These are phyloP conservation scores for Phanerochaete carnosa DNA, from an alignment of 768 basidiomycete genomes.

Conservation along the genomic window DNA sequence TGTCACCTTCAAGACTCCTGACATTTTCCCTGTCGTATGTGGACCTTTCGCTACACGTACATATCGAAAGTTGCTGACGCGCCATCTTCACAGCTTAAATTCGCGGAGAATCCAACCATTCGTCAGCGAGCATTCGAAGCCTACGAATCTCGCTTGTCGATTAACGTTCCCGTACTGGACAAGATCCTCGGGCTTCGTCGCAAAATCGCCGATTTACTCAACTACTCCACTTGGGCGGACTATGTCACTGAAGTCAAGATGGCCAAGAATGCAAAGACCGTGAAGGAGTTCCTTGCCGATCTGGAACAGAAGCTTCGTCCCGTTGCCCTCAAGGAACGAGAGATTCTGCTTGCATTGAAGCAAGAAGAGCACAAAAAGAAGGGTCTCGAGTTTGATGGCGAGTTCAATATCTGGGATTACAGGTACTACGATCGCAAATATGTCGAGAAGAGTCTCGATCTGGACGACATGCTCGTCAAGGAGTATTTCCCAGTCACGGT, in stretches of 20 bases:
- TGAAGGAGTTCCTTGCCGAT: slow-evolving; percentile 79
- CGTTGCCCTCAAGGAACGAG: slow-evolving; percentile 64
- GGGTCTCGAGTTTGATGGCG: slow-evolving; percentile 61
- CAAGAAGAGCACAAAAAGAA: slow-evolving; percentile 63
- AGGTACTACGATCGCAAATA: slow-evolving; percentile 67
- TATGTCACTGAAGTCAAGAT: slow-evolving; percentile 84
- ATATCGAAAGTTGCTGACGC: neutral
- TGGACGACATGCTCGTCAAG: slow-evolving; percentile 79
- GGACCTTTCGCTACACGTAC: neutral
- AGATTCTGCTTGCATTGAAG: slow-evolving; percentile 69
- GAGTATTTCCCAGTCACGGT: slow-evolving; percentile 87
- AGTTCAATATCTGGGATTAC: slow-evolving; percentile 86
- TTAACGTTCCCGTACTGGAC: slow-evolving; percentile 69
- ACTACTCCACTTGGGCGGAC: slow-evolving; percentile 81
- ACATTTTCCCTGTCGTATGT: slow-evolving; percentile 73
- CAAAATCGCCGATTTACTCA: slow-evolving; percentile 61
- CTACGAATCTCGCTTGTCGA: slow-evolving; percentile 61
- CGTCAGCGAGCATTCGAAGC: slow-evolving; percentile 64
- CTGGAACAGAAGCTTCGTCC: slow-evolving; percentile 72
- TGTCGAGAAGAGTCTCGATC: slow-evolving; percentile 60
- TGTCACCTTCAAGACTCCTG: slow-evolving; percentile 79
- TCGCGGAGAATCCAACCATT: slow-evolving; percentile 65
- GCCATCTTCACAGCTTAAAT: slow-evolving; percentile 62
- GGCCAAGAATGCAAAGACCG: slow-evolving; percentile 68
- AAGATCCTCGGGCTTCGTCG: slow-evolving; percentile 70